These are phyloP conservation scores for Linderina pennispora DNA, from an alignment of 192 early-diverging fungal genomes.

Conservation along the genomic window DNA sequence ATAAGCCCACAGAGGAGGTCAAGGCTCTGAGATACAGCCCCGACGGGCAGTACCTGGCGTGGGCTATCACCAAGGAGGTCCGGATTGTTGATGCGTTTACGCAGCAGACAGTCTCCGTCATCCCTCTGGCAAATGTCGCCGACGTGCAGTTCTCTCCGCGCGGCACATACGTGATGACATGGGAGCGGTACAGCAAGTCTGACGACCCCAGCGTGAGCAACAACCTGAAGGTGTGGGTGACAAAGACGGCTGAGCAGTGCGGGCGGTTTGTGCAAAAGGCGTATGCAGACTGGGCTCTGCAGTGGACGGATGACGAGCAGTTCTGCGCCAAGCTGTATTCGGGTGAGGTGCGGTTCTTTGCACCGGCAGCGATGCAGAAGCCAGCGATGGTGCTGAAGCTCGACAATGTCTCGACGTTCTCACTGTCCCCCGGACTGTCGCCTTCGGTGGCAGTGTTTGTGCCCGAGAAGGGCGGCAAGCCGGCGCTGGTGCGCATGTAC, in stretches of 20 bases:
- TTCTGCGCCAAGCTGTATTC: conserved; percentile 81
- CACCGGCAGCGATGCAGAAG: conserved; percentile 21
- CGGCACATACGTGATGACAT: conserved; percentile 85
- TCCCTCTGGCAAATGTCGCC: conserved; percentile 61
- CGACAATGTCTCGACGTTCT: conserved; percentile 78
- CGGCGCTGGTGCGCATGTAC: conserved; percentile 85
- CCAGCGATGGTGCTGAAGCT: conserved; percentile 53
- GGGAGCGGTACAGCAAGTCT: conserved; percentile 55
- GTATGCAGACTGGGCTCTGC: conserved; percentile 70
- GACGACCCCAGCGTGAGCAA: conserved; percentile 60
- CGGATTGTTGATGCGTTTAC: conserved; percentile 68
- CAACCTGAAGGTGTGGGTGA: conserved; percentile 80
- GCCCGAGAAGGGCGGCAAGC: conserved; percentile 73
- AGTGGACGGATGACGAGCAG: conserved; percentile 91
- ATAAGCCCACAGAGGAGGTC: conserved; percentile 23
- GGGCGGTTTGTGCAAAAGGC: conserved; percentile 78
- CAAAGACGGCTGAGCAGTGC: conserved; percentile 59
- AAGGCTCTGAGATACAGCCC: conserved; percentile 59
- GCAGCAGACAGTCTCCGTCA: conserved; percentile 54
- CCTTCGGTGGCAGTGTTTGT: conserved; percentile 87
- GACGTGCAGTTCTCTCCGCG: conserved; percentile 90
- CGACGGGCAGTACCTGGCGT: conserved; percentile 64
- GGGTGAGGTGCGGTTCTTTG: conserved; percentile 84
- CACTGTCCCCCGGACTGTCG: conserved; percentile 80
- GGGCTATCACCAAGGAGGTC: conserved; percentile 52